Conservation (phyloP, 495 filamentous ascomycete species). For the Copromyces sp. region DNA sequence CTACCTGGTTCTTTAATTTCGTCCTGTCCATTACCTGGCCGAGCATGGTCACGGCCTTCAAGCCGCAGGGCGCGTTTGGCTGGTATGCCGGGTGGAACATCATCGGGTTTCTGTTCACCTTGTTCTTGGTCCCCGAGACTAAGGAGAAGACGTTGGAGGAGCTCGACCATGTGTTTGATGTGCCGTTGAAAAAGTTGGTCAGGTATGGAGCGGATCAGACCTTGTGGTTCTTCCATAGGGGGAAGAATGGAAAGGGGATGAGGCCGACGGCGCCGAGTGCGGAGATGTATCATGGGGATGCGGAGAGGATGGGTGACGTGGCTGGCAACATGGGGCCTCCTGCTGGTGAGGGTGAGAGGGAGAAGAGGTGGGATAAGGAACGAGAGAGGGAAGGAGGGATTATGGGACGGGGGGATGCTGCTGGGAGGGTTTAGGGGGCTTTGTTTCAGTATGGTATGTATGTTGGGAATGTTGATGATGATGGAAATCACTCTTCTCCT, state of each 20-base stretch:
- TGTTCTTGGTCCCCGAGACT: conserved; percentile 70
- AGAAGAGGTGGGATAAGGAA: not conserved
- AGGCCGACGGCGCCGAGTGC: not conserved
- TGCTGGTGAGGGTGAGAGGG: not conserved
- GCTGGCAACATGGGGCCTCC: not conserved
- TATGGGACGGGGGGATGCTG: not conserved
- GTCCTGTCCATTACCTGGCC: conserved; percentile 61
- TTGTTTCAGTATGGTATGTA: not conserved
- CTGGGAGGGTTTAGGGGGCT: not conserved
- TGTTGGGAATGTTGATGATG: not conserved
- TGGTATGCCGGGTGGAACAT: conserved; percentile 66
- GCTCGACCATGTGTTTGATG: conserved; percentile 44
- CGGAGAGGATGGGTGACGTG: not conserved
- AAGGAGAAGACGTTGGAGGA: conserved; percentile 73
- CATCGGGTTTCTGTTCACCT: conserved; percentile 56
- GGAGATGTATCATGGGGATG: not conserved
- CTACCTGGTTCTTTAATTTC: conserved; percentile 62
- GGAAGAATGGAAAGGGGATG: not conserved
- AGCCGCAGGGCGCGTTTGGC: conserved; percentile 49
- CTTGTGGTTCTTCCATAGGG: not conserved
- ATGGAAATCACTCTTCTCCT: not conserved
- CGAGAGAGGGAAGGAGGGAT: not conserved
- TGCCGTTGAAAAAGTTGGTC: not conserved
- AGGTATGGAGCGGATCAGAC: conserved; percentile 1
- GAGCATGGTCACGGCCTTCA: conserved; percentile 41